Evolutionary conservation across 2,329 filamentous ascomycete genomes (phyloP), one percentile per base, ranked within the genome.

Genomic region (Fusarium hostae): DNA sequence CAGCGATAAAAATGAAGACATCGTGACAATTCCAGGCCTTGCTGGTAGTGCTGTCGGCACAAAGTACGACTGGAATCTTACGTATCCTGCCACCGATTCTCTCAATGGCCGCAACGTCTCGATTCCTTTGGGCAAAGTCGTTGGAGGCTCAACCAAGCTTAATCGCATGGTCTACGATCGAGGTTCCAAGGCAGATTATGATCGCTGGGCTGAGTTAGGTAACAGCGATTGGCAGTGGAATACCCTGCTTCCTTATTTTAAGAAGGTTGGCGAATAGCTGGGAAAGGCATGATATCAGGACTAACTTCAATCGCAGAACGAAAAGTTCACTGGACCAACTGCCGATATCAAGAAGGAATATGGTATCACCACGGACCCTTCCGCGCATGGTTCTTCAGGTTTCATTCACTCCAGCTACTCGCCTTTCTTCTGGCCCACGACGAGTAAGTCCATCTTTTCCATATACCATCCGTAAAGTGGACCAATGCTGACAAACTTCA

Each of bases 181-280:
- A 1, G 81, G 82, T 0, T 78, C 78, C 2, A 72, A 75, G n/a
- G 73, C 78, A 0, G 84, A 85, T 26, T 85, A 85, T 45, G 78
- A 86, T 44, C 76, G 80, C 0, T 88, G 86, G 85, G 80, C 79
- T 13, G 76, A 77, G 6, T 75, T 88, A 1, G 86, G 85, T 0
- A 85, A 85, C 35, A 70, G 78, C 0, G 84, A 82, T 3, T 86
- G 82, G 78, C 76, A 82, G 11, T 80, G 77, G 78, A 61, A 76
- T 18, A 64, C 75, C 16, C 39, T 87, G 13, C 75, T 83, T 1
- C 84, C 82, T 0, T 86, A 85, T 43, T 82, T 86, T 63, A 82
- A 81, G 39, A 85, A 85, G 74, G 83, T 82, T 39, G 4, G 3
- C 10, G 6, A 6, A 12, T 16, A 1, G 3, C 16, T 4, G 3